Evolutionary conservation across 1,284 basidiomycete species (phyloP).

Genomic region (Ceratobasidium sp.): DNA sequence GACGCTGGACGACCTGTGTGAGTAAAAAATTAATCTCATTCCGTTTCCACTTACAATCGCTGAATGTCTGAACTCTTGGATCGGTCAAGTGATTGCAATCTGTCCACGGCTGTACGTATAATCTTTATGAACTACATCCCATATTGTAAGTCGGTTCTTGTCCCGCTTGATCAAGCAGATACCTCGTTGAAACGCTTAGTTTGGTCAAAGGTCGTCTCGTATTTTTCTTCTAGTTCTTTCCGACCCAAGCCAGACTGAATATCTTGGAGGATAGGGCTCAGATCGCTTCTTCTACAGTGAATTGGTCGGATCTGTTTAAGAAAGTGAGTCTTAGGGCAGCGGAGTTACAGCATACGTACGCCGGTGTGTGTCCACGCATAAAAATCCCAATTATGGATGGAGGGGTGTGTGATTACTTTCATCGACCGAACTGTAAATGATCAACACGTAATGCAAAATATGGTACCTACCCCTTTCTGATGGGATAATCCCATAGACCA

Average conservation of each 20-base stretch:
- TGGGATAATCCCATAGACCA: slow-evolving; percentile 5
- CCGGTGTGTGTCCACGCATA: background rate
- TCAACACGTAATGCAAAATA: background rate
- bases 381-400: background rate
- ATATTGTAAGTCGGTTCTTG: background rate
- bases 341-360: background rate
- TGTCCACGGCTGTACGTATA: background rate
- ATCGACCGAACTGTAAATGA: background rate
- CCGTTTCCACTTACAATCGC: slow-evolving; percentile 1
- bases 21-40: background rate
- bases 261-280: background rate
- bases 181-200: slow-evolving; percentile 6
- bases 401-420: background rate
- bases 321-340: background rate
- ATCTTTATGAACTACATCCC: background rate
- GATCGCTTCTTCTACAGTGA: background rate
- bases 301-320: background rate
- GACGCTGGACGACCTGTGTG: background rate
- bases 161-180: background rate
- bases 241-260: slow-evolving; percentile 16
- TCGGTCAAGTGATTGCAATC: background rate
- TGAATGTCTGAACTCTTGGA: slow-evolving; percentile 3
- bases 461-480: background rate
- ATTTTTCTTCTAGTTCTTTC: slow-evolving; percentile 17
- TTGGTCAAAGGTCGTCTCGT: slow-evolving; percentile 9